Percentiles rank a stretch among this genome's conserved stretches.
Evolutionary conservation across 108 stramenopile species (phyloP).

Genomic region (Skeletonema tropicum): DNA sequence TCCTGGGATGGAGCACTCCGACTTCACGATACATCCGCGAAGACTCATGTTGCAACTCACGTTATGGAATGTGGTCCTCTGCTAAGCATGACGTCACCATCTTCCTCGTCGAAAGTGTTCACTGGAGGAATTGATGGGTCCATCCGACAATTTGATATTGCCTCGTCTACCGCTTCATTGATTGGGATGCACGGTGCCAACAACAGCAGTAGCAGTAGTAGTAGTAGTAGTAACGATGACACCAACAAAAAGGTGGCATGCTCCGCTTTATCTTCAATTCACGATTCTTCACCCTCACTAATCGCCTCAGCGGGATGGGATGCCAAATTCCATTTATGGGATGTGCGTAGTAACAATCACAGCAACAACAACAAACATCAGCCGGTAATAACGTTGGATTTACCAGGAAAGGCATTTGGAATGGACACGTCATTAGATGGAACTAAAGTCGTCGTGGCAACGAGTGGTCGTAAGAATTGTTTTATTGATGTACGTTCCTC

Average conservation of each 20-base stretch:
- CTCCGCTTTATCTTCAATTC: constrained; percentile 39
- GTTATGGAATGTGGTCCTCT: constrained; percentile 78
- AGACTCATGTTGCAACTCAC: constrained; percentile 41
- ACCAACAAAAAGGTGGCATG: constrained; percentile 27
- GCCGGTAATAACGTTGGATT: constrained; percentile 28
- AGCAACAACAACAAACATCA: background rate
- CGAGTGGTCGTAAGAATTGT: constrained; percentile 60
- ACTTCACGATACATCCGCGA: constrained; percentile 58
- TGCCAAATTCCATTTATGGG: constrained; percentile 69
- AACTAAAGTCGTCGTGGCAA: constrained; percentile 66
- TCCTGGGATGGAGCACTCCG: constrained; percentile 83
- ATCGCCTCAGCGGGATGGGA: constrained; percentile 82
- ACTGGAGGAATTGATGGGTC: constrained; percentile 78
- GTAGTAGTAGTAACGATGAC: no score
- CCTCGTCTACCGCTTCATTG: constrained; percentile 10
- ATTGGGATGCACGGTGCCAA: constrained; percentile 42
- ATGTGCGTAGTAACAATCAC: constrained; percentile 40
- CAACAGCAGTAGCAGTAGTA: background rate
- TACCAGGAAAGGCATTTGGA: constrained; percentile 86
- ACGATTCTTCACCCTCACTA: constrained; percentile 24
- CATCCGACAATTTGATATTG: constrained; percentile 49
- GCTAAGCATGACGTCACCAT: constrained; percentile 56
- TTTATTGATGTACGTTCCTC: constrained; percentile 57
- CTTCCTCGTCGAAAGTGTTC: constrained; percentile 22
- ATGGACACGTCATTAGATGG: constrained; percentile 63